A percentile compares a stretch with the other conserved stretches of the same genome.
Evolutionary conservation across 805 yeast species (phyloP).

Genomic region (Ogataea dorogensis): DNA sequence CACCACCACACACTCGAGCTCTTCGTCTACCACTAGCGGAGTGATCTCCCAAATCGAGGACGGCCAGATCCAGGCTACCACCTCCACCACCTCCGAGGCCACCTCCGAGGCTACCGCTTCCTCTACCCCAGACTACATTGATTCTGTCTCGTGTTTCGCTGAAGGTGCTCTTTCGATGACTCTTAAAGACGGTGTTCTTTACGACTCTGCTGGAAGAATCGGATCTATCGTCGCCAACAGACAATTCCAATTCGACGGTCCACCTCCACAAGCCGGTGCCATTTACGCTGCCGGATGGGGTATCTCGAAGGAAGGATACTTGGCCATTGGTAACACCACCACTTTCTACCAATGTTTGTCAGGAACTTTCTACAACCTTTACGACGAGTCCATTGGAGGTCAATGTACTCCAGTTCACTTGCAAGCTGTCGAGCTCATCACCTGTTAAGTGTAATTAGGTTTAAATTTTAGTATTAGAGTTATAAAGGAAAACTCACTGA

Average conservation of each 20-base stretch:
- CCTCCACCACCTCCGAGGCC: slow-evolving; percentile 37
- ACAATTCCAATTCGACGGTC: slow-evolving; percentile 67
- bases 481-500: background rate
- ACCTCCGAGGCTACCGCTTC: slow-evolving; percentile 28
- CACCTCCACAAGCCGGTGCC: slow-evolving; percentile 62
- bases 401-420: slow-evolving; percentile 49
- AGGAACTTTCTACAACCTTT: slow-evolving; percentile 58
- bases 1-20: slow-evolving; percentile 25
- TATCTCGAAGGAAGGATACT: slow-evolving; percentile 42
- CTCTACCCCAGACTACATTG: slow-evolving; percentile 20
- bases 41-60: slow-evolving; percentile 39
- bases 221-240: slow-evolving; percentile 61
- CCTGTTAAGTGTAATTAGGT: slow-evolving; percentile 24
- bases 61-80: slow-evolving; percentile 38
- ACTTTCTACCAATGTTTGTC: slow-evolving; percentile 54
- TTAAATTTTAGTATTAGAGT: background rate
- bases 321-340: slow-evolving; percentile 48
- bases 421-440: slow-evolving; percentile 41
- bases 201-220: slow-evolving; percentile 48
- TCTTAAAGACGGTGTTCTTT: slow-evolving; percentile 42
- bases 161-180: slow-evolving; percentile 43
- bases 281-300: slow-evolving; percentile 54
- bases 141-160: slow-evolving; percentile 36
- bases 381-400: slow-evolving; percentile 46
- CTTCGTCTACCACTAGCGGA: slow-evolving; percentile 37